phyloP scores from a whole-genome alignment of 306 rosid genomes.

The Casuarina equisetifolia region DNA sequence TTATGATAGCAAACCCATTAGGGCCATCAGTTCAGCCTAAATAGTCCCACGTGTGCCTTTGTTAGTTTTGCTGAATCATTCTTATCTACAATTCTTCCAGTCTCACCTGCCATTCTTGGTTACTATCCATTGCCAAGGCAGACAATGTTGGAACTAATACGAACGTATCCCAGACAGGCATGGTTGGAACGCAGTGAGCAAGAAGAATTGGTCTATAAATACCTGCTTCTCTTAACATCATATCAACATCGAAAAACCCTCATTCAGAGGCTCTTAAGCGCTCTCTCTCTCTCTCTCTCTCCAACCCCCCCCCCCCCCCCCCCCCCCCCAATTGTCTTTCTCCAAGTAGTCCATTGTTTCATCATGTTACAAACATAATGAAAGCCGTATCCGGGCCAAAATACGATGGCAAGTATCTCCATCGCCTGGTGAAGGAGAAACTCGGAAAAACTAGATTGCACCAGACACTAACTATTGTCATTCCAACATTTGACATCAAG shows the following conservation, averaged over 20 bases:
- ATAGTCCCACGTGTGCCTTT: neutral
- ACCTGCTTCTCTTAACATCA: neutral
- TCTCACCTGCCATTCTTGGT: neutral
- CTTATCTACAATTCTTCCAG: neutral
- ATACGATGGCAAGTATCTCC: neutral
- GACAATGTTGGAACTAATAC: neutral
- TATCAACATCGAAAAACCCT: neutral
- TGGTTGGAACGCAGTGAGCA: neutral
- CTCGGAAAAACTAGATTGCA: no score
- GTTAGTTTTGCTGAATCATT: neutral
- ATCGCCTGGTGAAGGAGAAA: neutral
- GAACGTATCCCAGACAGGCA: neutral
- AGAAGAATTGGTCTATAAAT: neutral
- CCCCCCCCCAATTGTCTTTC: no score
- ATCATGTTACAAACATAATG: neutral
- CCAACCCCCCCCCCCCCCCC: no score
- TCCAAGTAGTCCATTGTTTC: neutral
- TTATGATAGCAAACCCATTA: neutral
- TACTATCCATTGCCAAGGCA: neutral
- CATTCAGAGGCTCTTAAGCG: neutral
- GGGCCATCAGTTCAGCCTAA: neutral
- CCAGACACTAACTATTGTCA: neutral
- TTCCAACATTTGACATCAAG: neutral
- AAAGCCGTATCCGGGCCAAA: neutral
- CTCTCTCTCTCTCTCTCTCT: no score